Percentiles rank a stretch among this genome's conserved stretches.
Evolutionary conservation across 805 yeast species (phyloP).

Genomic region (Blastobotrys parvus): DNA sequence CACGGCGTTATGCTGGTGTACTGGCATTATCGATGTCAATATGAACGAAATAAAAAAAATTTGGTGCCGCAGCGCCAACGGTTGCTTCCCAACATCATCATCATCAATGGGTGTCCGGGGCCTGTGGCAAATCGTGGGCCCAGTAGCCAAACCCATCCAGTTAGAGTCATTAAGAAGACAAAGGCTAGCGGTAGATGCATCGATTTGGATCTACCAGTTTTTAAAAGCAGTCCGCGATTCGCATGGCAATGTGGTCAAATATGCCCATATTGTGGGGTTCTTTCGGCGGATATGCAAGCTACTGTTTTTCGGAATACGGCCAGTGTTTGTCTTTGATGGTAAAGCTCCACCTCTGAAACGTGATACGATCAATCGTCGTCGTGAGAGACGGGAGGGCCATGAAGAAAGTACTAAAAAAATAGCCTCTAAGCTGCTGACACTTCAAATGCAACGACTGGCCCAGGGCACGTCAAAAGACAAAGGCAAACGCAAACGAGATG

Average conservation of each 20-base stretch:
- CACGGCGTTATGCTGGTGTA: constrained; percentile 28
- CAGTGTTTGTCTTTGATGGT: constrained; percentile 92
- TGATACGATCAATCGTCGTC: constrained; percentile 65
- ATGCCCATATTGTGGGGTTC: constrained; percentile 91
- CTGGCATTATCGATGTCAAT: constrained; percentile 6
- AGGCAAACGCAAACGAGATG: constrained; percentile 2
- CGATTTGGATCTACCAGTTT: constrained; percentile 97
- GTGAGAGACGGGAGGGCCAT: constrained; percentile 66
- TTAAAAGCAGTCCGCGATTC: constrained; percentile 86
- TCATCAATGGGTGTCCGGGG: constrained; percentile 85
- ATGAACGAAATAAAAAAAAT: neutral
- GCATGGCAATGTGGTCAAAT: constrained; percentile 67
- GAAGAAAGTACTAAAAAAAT: constrained; percentile 61
- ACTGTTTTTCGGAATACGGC: constrained; percentile 75
- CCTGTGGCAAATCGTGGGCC: constrained; percentile 86
- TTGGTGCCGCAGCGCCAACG: neutral
- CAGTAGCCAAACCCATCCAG: constrained; percentile 83
- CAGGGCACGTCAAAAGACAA: constrained; percentile 1
- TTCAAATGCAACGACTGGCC: constrained; percentile 40
- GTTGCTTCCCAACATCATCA: neutral
- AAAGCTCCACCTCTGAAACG: constrained; percentile 82
- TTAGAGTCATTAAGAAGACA: constrained; percentile 76
- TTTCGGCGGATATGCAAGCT: constrained; percentile 88
- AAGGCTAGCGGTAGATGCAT: constrained; percentile 89
- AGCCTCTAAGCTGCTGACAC: constrained; percentile 72